Evolutionary conservation across 2,329 filamentous ascomycete genomes (phyloP), one percentile per base, ranked within the genome.

Genomic region (Zymoseptoria ardabiliae): DNA sequence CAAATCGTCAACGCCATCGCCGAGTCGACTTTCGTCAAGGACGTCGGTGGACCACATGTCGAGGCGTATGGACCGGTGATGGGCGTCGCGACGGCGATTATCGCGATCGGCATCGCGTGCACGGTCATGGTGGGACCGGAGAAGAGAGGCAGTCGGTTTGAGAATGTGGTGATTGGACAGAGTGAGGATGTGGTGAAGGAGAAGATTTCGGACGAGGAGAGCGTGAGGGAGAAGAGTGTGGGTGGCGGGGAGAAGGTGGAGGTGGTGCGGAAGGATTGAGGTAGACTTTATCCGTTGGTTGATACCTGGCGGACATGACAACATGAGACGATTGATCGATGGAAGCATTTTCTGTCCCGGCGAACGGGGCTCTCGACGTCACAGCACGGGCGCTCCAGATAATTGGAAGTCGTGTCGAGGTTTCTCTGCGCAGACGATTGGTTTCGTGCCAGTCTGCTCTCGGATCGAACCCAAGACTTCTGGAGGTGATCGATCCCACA

Each of bases 1-100:
- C 88, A 91, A 72, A 91, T 92, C 53, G 86, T 91, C 70, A 90
- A 91, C 61, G 87, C 86, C 11, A 80, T 91, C 55, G 80, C 88
- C 1, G 87, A 91, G 68, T 81, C 76, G 51, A 79, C 79, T 35
- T 80, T 80, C 48, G 53, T 58, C 2, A 13, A 53, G 0, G 77
- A 80, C 49, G 69, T 70, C 5, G 76, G 77, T 9, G 87, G 88
- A 2, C 71, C 84, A 58, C 72, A 70, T 3, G 87, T 85, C 1
- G 82, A 88, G 55, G 87, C 86, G 0, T 91, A 91, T 65, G 89
- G 88, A 0, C 88, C 86, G 0, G 83, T 83, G 17, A 92, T 91
- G 89, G 88, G 82, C 11, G 77, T 91, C 58, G 88, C 86, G 3
- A 91, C 88, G 2, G 88, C 85, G 1, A 91, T 92, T 65, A 90